Percentiles rank a stretch among this genome's conserved stretches.
These are phyloP conservation scores for Piper longum DNA, from an alignment of 164 flowering plant species.

Conservation along the genomic window DNA sequence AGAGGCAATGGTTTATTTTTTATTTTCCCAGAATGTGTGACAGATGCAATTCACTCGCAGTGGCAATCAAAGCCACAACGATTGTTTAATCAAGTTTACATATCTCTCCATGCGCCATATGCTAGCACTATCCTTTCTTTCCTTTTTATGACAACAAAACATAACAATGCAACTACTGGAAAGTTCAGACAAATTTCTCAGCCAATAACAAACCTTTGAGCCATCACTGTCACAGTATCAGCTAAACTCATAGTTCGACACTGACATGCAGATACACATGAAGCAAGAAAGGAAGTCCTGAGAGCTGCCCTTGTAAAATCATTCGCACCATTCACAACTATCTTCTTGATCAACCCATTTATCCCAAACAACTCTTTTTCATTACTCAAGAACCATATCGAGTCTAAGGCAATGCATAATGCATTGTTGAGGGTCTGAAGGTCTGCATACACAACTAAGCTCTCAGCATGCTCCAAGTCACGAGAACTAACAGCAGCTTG, in stretches of 20 bases:
- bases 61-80: too few species aligned
- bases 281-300: constrained; percentile 90
- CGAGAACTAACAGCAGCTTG: constrained; percentile 79
- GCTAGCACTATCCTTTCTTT: background rate
- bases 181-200: background rate
- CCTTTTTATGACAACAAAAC: background rate
- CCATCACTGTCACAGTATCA: constrained; percentile 85
- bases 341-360: constrained; percentile 62
- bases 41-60: too few species aligned
- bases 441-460: constrained; percentile 60
- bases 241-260: constrained; percentile 78
- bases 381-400: constrained; percentile 75
- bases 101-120: background rate
- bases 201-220: constrained; percentile 44
- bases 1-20: too few species aligned
- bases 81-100: too few species aligned
- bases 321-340: constrained; percentile 65
- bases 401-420: constrained; percentile 75
- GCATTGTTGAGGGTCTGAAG: constrained; percentile 80
- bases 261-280: constrained; percentile 93
- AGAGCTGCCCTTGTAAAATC: constrained; percentile 93
- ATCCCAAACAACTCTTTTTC: constrained; percentile 55
- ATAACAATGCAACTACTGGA: background rate
- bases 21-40: too few species aligned
- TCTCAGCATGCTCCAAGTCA: constrained; percentile 80